These are phyloP conservation scores for Fragaria ananassa DNA, from an alignment of 306 rosid genomes.

Conservation along the genomic window DNA sequence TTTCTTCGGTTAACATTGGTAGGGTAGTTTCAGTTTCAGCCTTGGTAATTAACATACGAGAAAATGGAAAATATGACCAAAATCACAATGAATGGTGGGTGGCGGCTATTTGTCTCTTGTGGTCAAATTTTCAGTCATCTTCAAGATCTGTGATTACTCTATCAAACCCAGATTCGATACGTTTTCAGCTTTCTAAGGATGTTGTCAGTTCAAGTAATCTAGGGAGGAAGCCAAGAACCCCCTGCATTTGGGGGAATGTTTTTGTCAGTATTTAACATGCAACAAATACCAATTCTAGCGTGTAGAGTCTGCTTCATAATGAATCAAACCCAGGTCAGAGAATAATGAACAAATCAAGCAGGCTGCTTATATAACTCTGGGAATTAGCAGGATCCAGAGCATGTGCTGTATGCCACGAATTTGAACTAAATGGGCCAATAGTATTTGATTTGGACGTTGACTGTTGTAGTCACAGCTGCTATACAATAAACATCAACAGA, in stretches of 20 bases:
- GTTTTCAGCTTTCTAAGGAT: not conserved
- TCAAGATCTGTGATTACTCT: not conserved
- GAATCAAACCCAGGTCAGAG: not conserved
- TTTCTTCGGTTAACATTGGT: no score
- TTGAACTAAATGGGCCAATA: constrained; percentile 51
- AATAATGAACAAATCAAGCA: not conserved
- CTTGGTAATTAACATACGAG: not conserved
- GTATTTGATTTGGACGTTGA: constrained; percentile 77
- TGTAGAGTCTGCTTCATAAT: not conserved
- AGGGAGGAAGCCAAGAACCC: not conserved
- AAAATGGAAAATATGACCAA: not conserved
- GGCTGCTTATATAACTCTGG: not conserved
- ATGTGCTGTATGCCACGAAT: constrained; percentile 5
- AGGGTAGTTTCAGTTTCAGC: not conserved
- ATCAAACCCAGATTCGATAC: not conserved
- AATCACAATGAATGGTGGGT: not conserved
- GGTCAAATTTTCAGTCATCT: not conserved
- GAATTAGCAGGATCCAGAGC: not conserved
- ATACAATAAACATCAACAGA: constrained; percentile 91
- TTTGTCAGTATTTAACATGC: not conserved
- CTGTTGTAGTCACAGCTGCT: constrained; percentile 70
- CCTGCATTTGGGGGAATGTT: not conserved
- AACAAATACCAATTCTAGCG: not conserved
- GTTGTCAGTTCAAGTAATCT: constrained; percentile 1
- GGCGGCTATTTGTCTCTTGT: not conserved